phyloP scores from a whole-genome alignment of 2,329 filamentous ascomycete genomes.

The Sporothrix globosa region DNA sequence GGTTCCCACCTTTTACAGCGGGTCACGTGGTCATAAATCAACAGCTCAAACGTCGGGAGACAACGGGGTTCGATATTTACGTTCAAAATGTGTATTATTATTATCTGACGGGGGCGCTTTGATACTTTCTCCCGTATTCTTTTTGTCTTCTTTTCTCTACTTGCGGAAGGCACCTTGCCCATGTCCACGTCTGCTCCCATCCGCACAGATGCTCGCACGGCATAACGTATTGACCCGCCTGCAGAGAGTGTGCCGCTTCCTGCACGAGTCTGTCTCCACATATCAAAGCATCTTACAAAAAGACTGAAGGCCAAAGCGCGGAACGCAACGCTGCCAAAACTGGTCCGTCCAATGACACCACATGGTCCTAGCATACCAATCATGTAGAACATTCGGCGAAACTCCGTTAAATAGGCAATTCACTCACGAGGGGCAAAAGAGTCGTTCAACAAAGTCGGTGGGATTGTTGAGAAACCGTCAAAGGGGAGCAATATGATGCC shows the following conservation, averaged over 20 bases:
- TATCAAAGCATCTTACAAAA: background rate
- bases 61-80: too few species aligned
- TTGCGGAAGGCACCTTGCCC: conserved; percentile 3
- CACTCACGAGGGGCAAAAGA: background rate
- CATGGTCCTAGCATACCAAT: background rate
- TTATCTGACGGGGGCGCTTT: background rate
- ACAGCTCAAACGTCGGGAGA: background rate
- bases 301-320: conserved; percentile 15
- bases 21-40: background rate
- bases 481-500: conserved; percentile 13
- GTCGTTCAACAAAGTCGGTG: background rate
- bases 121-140: background rate
- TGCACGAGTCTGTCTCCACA: background rate
- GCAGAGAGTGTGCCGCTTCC: conserved; percentile 10
- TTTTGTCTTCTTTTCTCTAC: background rate
- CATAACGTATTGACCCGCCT: conserved; percentile 1
- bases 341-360: conserved; percentile 18
- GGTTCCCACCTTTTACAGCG: background rate
- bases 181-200: conserved; percentile 18
- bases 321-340: background rate
- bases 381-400: background rate
- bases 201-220: conserved; percentile 16
- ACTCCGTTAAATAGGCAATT: background rate
- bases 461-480: background rate
- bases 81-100: background rate